Base-by-base conservation (phyloP, 2,329 filamentous ascomycete genomes). In the Venturia effusa region DNA sequence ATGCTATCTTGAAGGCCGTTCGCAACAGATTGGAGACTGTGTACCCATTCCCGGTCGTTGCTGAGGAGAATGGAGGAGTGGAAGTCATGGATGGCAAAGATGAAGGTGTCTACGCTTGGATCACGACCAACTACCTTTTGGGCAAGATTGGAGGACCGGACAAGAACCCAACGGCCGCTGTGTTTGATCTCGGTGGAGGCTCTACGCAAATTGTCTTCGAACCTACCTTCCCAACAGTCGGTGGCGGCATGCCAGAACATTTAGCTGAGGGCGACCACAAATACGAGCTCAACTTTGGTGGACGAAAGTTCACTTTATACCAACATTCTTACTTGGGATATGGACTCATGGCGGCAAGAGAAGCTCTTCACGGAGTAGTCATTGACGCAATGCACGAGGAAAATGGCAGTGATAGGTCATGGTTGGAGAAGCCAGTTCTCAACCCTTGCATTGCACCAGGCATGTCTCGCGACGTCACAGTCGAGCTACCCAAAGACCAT, bases 121-220 rank as follows among this genome's bases (percentile, higher is more conserved):
- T 99, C 75, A 99, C 94, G 7, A 94, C 92, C 68, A 99, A 99
- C 82, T 99, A 99, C 77, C 88, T 99, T 48, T 85, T 99, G 30
- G 93, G 93, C 71, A 97, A 97, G 80, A 97, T 99, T 75, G 94
- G 94, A 66, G 89, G 90, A 13, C 90, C 92, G 1, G 93, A 97
- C 73, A 86, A 92, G 74, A 91, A 85, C 67, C 89, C 91, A 61
- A 97, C 94, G 1, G 95, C 94, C 48, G 94, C 94, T 61, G 86
- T 97, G 65, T 96, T 99, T 72, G 94, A 99, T 74, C 88, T 99
- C 60, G 94, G 94, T 67, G 94, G 94, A 71, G 94, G 94, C 63
- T 97, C 92, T 27, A 99, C 95, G 17, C 94, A 99, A 79, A 97
- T 99, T 73, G 95, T 99, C 69, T 99, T 97, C 76, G 87, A 99